phyloP scores from a whole-genome alignment of 192 early-diverging fungal species.

The Coemansia furcata region DNA sequence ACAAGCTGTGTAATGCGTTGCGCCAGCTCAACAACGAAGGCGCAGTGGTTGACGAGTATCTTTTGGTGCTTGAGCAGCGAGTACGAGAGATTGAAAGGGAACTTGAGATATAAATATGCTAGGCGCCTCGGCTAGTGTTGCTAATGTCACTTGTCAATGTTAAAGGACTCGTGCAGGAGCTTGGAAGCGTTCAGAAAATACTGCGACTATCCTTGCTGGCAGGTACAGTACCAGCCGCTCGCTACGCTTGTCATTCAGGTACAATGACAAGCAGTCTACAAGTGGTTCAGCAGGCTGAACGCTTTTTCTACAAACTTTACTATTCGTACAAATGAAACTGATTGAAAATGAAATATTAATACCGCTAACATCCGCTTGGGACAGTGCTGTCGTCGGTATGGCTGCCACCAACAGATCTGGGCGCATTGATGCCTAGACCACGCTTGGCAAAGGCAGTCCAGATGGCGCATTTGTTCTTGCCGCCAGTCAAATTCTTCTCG shows the following conservation, averaged over 20 bases:
- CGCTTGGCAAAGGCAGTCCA: slow-evolving; percentile 70
- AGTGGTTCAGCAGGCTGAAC: too few species aligned
- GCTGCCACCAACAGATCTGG: background rate
- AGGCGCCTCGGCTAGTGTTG: slow-evolving; percentile 8
- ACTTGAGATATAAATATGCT: background rate
- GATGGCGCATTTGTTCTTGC: slow-evolving; percentile 58
- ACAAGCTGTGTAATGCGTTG: slow-evolving; percentile 63
- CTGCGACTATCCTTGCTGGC: slow-evolving; percentile 53
- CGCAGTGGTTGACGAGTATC: slow-evolving; percentile 57
- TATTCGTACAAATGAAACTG: background rate
- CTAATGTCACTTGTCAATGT: slow-evolving; percentile 29
- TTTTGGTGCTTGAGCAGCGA: slow-evolving; percentile 56
- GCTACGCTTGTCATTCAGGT: background rate
- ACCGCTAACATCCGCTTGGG: slow-evolving; percentile 22
- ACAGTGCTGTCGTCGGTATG: slow-evolving; percentile 31
- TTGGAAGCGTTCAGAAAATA: slow-evolving; percentile 98
- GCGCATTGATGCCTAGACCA: slow-evolving; percentile 54
- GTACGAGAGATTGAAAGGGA: background rate
- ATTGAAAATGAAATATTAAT: background rate
- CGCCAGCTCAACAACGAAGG: slow-evolving; percentile 45
- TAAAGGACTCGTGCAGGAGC: slow-evolving; percentile 66
- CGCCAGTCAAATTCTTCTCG: slow-evolving; percentile 53
- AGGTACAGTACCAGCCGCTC: slow-evolving; percentile 54
- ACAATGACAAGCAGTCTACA: background rate
- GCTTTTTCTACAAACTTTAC: background rate